Conservation (phyloP, 192 early-diverging fungal genomes). For the Backusella sp. region DNA sequence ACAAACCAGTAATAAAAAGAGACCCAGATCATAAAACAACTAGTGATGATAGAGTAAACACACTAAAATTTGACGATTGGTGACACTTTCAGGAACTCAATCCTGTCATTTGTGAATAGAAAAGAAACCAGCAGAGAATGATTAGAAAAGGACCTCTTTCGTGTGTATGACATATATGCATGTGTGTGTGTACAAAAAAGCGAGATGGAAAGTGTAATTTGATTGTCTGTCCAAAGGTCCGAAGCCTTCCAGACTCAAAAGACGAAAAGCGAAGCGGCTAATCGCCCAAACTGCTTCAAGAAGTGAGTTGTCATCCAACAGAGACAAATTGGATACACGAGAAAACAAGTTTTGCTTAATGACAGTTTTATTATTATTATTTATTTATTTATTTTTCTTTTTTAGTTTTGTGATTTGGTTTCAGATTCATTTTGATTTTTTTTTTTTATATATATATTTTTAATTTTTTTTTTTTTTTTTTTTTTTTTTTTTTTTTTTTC, state of each 20-base stretch:
- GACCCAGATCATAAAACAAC: no score
- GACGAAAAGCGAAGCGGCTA: neutral
- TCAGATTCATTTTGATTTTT: neutral
- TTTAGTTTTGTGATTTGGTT: neutral
- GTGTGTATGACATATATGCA: neutral
- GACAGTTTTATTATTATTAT: neutral
- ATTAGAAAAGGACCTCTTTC: neutral
- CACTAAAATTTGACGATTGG: neutral
- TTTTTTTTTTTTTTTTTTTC: neutral
- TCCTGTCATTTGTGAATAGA: neutral
- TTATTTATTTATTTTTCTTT: neutral
- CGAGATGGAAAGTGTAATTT: neutral
- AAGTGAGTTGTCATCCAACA: neutral
- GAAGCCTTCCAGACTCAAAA: neutral
- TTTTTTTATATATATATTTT: neutral
- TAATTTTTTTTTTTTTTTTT: neutral
- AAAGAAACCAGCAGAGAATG: no score
- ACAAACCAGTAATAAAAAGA: no score
- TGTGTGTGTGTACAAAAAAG: no score
- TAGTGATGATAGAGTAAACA: neutral
- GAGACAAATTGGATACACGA: neutral
- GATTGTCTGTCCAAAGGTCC: conserved; percentile 6
- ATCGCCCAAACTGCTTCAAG: neutral
- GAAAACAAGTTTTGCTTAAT: neutral
- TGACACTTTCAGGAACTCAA: neutral